Conservation (phyloP, 306 rosid species). For the Psophocarpus tetragonolobus region DNA sequence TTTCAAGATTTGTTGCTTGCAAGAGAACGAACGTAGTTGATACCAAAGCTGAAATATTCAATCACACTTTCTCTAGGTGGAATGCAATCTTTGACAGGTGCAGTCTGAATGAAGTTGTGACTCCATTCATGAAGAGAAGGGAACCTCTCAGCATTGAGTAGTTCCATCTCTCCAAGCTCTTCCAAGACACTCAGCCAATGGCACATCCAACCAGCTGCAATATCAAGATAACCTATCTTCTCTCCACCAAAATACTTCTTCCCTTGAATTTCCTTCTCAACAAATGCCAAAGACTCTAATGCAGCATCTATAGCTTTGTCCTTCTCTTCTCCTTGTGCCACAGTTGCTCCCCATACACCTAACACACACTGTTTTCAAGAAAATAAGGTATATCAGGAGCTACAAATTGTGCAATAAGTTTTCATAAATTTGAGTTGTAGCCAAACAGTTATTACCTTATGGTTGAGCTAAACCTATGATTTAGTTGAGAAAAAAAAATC, state of each 20-base stretch:
- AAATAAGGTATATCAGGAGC: not conserved
- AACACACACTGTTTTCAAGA: conserved; percentile 35
- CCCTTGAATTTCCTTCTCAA: conserved; percentile 59
- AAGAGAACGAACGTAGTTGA: conserved; percentile 45
- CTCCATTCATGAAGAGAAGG: conserved; percentile 48
- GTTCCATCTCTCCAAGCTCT: conserved; percentile 40
- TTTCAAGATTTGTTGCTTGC: not conserved
- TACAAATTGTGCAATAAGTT: not conserved
- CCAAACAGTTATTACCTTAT: not conserved
- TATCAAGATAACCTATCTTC: conserved; percentile 39
- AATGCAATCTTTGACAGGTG: conserved; percentile 46
- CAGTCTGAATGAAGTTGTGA: conserved; percentile 30
- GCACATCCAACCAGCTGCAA: conserved; percentile 39
- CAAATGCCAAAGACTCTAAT: conserved; percentile 36
- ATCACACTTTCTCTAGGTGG: conserved; percentile 40
- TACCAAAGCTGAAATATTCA: conserved; percentile 26
- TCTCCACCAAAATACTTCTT: conserved; percentile 52
- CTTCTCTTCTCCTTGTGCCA: conserved; percentile 51
- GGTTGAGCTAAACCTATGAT: not conserved
- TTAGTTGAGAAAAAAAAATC: too few species aligned
- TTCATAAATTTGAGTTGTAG: not conserved
- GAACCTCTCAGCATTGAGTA: conserved; percentile 40
- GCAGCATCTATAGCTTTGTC: conserved; percentile 46
- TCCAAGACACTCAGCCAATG: conserved; percentile 41
- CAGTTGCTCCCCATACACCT: conserved; percentile 38